Evolutionary conservation across 2,329 filamentous ascomycete species (phyloP), one percentile per base, ranked within the genome.

Genomic region (Sclerotinia sclerotiorum): DNA sequence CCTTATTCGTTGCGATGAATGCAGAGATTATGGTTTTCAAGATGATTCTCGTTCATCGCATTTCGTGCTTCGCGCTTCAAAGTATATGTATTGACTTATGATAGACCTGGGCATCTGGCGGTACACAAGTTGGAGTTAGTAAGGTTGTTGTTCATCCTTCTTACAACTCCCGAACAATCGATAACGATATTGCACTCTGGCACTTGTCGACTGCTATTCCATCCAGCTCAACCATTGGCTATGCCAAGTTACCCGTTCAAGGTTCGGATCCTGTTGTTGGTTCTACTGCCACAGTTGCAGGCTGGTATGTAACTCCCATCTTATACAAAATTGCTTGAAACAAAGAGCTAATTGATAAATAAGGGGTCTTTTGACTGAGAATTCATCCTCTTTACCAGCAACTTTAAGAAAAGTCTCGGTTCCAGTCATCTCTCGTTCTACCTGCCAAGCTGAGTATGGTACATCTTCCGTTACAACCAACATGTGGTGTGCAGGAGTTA

Each of bases 401-500:
- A 57, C 57, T n/a, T 69, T 72, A 58, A 68, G 70, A 69, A 70
- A 69, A 60, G 71, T 72, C 35, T 58, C 61, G 19, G 72, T 74
- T 44, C 72, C 72, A 21, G 65, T 73, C 39, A 52, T 72, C 51
- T 63, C 72, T 6, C 72, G 73, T 15, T 21, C 67, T 24, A 39
- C 64, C 2, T 74, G 73, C 62, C 63, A 63, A 58, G 42, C 66
- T 32, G 54, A 66, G 52, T 72, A 74, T 39, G 68, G 69, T 49
- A 65, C 61, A 27, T 69, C 70, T 49, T 5, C 67, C 19, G 49
- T 71, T 49, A 69, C 72, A n/a, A 63, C 68, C 65, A 70, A 70
- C 63, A 69, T 71, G 72, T 64, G 72, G 42, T 74, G 73, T 60
- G 73, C 73, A 39, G 73, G 71, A 51, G 32, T 70, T 19, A 64